Percentiles rank a stretch among this genome's conserved stretches.
Conservation (phyloP, 192 early-diverging fungal species). For the Helicostylum pulchrum region DNA sequence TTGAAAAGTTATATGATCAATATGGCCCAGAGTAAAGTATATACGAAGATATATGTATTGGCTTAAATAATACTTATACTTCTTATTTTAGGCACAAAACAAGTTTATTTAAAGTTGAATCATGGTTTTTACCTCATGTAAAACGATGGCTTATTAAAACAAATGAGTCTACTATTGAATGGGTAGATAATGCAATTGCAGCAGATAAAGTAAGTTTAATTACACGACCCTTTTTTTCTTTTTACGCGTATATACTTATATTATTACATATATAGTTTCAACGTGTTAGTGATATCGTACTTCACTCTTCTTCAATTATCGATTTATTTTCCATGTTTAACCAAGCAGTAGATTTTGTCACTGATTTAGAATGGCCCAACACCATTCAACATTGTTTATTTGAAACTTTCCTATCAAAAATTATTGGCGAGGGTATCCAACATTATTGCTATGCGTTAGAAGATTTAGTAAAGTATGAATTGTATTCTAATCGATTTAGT, state of each 20-base stretch:
- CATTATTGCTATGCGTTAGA: slow-evolving; percentile 58
- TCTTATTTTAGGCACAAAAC: slow-evolving; percentile 27
- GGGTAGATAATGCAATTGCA: slow-evolving; percentile 63
- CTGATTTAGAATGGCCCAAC: slow-evolving; percentile 63
- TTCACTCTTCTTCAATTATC: slow-evolving; percentile 74
- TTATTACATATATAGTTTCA: slow-evolving; percentile 41
- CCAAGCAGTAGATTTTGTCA: slow-evolving; percentile 68
- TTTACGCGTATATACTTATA: not conserved
- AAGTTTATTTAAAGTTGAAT: slow-evolving; percentile 62
- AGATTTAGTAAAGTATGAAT: slow-evolving; percentile 38
- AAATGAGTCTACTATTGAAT: slow-evolving; percentile 59
- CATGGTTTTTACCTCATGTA: slow-evolving; percentile 69
- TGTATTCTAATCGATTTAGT: slow-evolving; percentile 27
- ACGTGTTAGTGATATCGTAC: slow-evolving; percentile 45
- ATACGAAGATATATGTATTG: not conserved
- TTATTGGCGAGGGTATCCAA: slow-evolving; percentile 59
- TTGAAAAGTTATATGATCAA: slow-evolving; percentile 45
- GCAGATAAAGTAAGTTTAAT: slow-evolving; percentile 54
- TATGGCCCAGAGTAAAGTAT: slow-evolving; percentile 45
- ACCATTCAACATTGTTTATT: slow-evolving; percentile 58
- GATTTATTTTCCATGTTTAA: slow-evolving; percentile 82
- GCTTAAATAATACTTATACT: not conserved
- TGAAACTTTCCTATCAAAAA: slow-evolving; percentile 59
- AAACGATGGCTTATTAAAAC: slow-evolving; percentile 58
- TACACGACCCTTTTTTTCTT: not conserved